Evolutionary conservation across 2,329 filamentous ascomycete genomes (phyloP), one percentile per base, ranked within the genome.

Genomic region (Aspergillus alliaceus): DNA sequence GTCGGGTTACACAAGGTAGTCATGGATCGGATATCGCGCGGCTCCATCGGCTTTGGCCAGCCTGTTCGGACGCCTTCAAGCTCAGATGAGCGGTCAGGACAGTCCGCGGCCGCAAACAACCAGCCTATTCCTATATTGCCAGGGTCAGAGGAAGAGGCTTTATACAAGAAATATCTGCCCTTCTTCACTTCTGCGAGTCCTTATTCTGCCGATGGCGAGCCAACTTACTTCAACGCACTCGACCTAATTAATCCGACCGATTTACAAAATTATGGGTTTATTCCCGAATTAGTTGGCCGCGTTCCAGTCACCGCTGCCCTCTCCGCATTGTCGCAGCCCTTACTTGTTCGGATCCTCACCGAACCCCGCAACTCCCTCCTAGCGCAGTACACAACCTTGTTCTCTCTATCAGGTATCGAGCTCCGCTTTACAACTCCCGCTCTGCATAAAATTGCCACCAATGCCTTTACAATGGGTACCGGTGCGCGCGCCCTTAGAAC

Each of bases 221-320:
- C 84, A 77, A 49, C 72, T 18, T 79, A 79, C 62, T 82, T 82
- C 68, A 85, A 85, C 61, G 77, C 81, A 12, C 79, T 95, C 1
- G 90, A 93, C 63, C 83, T 95, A 22, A 84, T 90, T 25, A 89
- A 86, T 4, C 89, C 91, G 1, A 80, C 84, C 11, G 90, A 96
- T 66, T 79, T 96, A 2, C 91, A 96, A 73, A 84, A 83, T 42
- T 97, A 92, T 68, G 93, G 93, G 14, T 91, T 97, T 70, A 97
- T 97, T 53, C 93, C 93, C 0, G 93, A 97, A 75, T 82, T 97
- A n/a, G 89, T 98, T 53, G 95, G 95, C n/a, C 90, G 95, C 18
- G 86, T 99, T 48, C 93, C 96, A 52, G 91, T 96, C 57, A 89
- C 92, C 49, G 92, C 91, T 59, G 90, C 95, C 0, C 84, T 99